Percentiles rank a stretch among this genome's conserved stretches.
These are phyloP conservation scores for Pseudoperonospora humuli DNA, from an alignment of 352 stramenopile genomes.

Conservation along the genomic window DNA sequence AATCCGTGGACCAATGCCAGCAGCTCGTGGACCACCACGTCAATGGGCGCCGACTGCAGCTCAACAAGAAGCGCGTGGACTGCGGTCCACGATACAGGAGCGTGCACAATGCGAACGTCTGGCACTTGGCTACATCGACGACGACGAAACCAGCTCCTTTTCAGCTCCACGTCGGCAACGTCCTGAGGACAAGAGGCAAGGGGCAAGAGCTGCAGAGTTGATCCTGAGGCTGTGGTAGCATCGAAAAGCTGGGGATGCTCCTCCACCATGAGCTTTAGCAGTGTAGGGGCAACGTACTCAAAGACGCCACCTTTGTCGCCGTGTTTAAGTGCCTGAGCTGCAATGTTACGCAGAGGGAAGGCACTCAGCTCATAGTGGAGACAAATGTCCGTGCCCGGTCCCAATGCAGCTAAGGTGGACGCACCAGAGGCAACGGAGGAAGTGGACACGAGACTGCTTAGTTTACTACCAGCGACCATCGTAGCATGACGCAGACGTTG, in stretches of 20 bases:
- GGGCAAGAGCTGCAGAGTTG: slow-evolving; percentile 18
- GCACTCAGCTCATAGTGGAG: slow-evolving; percentile 39
- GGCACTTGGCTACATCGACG: slow-evolving; percentile 8
- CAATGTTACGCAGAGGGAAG: slow-evolving; percentile 44
- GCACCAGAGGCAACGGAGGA: slow-evolving; percentile 17
- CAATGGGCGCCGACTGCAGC: slow-evolving; percentile 28
- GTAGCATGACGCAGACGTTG: slow-evolving; percentile 49
- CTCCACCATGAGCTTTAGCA: slow-evolving; percentile 46
- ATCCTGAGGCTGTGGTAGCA: slow-evolving; percentile 10
- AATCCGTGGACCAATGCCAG: slow-evolving; percentile 26
- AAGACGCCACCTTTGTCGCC: slow-evolving; percentile 34
- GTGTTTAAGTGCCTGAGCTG: slow-evolving; percentile 21
- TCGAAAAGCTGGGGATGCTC: slow-evolving; percentile 43
- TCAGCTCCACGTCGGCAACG: slow-evolving; percentile 14
- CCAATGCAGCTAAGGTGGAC: slow-evolving; percentile 22
- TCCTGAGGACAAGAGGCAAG: slow-evolving; percentile 18
- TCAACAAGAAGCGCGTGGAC: slow-evolving; percentile 17
- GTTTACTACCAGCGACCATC: slow-evolving; percentile 43
- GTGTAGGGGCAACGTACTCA: slow-evolving; percentile 43
- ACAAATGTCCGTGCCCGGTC: slow-evolving; percentile 36
- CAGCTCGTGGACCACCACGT: slow-evolving; percentile 25
- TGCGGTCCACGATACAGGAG: slow-evolving; percentile 23
- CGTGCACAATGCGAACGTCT: slow-evolving; percentile 6
- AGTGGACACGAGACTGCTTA: slow-evolving; percentile 32
- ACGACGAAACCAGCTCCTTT: slow-evolving; percentile 28